Evolutionary conservation across 495 filamentous ascomycete species (phyloP).

Genomic region (Pseudevernia furfuracea): DNA sequence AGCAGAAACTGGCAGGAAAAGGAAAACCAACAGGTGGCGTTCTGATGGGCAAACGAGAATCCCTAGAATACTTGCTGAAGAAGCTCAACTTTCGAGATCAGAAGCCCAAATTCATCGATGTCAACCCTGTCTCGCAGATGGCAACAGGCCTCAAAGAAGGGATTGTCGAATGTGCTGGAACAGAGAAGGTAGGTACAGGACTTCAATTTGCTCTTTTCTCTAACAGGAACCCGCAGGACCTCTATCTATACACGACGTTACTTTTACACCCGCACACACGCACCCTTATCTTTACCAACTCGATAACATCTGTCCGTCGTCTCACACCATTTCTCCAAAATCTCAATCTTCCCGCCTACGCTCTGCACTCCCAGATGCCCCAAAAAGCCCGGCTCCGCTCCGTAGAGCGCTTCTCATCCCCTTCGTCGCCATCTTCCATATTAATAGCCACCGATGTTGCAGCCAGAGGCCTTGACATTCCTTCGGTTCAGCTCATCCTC

Average conservation of each 20-base stretch:
- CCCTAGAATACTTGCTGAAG: slow-evolving; percentile 85
- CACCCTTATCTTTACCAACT: slow-evolving; percentile 88
- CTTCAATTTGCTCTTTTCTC: not conserved
- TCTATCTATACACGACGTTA: slow-evolving; percentile 84
- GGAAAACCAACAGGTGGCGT: slow-evolving; percentile 45
- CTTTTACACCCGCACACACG: slow-evolving; percentile 72
- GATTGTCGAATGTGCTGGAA: slow-evolving; percentile 80
- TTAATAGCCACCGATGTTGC: slow-evolving; percentile 94
- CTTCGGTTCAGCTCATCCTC: slow-evolving; percentile 73
- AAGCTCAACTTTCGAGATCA: slow-evolving; percentile 79
- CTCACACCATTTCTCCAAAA: slow-evolving; percentile 77
- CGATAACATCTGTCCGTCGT: slow-evolving; percentile 84
- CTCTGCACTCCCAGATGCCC: slow-evolving; percentile 86
- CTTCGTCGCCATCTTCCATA: slow-evolving; percentile 54
- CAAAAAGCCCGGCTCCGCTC: slow-evolving; percentile 95
- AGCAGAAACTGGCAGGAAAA: slow-evolving; percentile 82
- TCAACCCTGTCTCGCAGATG: slow-evolving; percentile 81
- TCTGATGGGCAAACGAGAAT: slow-evolving; percentile 63
- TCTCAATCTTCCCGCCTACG: slow-evolving; percentile 66
- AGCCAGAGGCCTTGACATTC: slow-evolving; percentile 92
- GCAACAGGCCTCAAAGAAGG: slow-evolving; percentile 79
- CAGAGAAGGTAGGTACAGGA: slow-evolving; percentile 63
- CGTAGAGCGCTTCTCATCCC: slow-evolving; percentile 77
- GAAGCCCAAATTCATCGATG: slow-evolving; percentile 84
- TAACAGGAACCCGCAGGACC: slow-evolving; percentile 48